These are phyloP conservation scores for Eucalyptus pumila DNA, from an alignment of 345 rosid genomes.

Conservation along the genomic window DNA sequence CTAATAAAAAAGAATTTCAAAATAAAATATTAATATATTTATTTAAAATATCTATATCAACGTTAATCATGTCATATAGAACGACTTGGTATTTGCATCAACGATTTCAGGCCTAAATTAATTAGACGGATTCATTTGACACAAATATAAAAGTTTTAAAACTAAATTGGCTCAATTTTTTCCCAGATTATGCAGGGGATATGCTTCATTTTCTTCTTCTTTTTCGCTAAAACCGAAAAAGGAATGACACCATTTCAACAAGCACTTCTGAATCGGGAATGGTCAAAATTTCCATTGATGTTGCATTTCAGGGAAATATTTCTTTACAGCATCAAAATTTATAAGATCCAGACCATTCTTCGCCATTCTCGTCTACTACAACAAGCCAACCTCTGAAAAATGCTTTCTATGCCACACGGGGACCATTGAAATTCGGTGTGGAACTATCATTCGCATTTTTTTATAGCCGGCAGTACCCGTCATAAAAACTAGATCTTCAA, in stretches of 20 bases:
- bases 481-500: not conserved
- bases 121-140: rapidly evolving
- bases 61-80: rapidly evolving
- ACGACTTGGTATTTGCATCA: rapidly evolving
- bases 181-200: rapidly evolving
- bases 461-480: not conserved
- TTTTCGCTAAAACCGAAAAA: rapidly evolving
- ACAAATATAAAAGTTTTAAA: no score
- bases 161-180: no score
- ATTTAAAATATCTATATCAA: no score
- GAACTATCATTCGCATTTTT: rapidly evolving
- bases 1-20: no score
- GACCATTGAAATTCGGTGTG: not conserved
- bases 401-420: not conserved
- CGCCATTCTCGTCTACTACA: not conserved
- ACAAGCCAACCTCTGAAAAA: not conserved
- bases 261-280: not conserved
- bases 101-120: rapidly evolving
- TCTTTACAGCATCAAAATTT: not conserved
- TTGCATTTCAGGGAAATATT: not conserved
- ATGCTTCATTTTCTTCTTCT: no score
- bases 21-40: no score
- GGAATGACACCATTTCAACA: not conserved
- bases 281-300: not conserved
- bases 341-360: not conserved